Percentiles rank a stretch among this genome's conserved stretches.
phyloP scores from a whole-genome alignment of 2,329 filamentous ascomycete species.

The Fusarium sp. region DNA sequence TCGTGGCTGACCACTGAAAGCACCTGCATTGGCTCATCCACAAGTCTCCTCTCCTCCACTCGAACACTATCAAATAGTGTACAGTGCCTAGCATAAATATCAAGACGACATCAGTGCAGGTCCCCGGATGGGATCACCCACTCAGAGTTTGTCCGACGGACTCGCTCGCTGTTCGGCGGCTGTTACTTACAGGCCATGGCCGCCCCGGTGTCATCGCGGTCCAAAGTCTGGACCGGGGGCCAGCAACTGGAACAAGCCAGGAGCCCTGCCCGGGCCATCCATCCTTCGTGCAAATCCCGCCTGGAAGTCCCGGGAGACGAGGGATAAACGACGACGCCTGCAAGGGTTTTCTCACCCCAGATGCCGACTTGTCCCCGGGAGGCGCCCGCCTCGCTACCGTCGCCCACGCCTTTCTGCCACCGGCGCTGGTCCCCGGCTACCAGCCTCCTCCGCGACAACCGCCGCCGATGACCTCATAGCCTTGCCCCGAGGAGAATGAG shows the following conservation, averaged over 20 bases:
- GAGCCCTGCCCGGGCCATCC: background rate
- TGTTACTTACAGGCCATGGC: background rate
- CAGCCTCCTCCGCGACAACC: slow-evolving; percentile 36
- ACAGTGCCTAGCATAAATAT: background rate
- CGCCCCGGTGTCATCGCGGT: slow-evolving; percentile 1
- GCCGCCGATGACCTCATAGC: slow-evolving; percentile 43
- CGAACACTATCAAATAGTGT: slow-evolving; percentile 3
- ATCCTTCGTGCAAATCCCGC: slow-evolving; percentile 7
- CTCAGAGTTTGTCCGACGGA: background rate
- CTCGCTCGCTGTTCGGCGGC: background rate
- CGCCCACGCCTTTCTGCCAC: slow-evolving; percentile 11
- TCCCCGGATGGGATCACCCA: background rate
- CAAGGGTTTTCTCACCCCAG: slow-evolving; percentile 30
- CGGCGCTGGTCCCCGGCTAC: slow-evolving; percentile 6
- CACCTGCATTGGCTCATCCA: slow-evolving; percentile 30
- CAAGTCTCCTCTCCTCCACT: slow-evolving; percentile 17
- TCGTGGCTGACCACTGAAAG: slow-evolving; percentile 35
- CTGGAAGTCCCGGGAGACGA: slow-evolving; percentile 33
- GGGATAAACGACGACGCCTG: slow-evolving; percentile 25
- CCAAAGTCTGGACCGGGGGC: slow-evolving; percentile 4
- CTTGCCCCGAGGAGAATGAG: background rate
- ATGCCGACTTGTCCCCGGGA: slow-evolving; percentile 41
- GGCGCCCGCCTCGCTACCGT: slow-evolving; percentile 25
- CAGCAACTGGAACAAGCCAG: background rate
- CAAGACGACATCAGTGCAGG: background rate